Evolutionary conservation across 177 flowering plant genomes (phyloP), one percentile per base, ranked within the genome.

Genomic region (Vitis hybrid): DNA sequence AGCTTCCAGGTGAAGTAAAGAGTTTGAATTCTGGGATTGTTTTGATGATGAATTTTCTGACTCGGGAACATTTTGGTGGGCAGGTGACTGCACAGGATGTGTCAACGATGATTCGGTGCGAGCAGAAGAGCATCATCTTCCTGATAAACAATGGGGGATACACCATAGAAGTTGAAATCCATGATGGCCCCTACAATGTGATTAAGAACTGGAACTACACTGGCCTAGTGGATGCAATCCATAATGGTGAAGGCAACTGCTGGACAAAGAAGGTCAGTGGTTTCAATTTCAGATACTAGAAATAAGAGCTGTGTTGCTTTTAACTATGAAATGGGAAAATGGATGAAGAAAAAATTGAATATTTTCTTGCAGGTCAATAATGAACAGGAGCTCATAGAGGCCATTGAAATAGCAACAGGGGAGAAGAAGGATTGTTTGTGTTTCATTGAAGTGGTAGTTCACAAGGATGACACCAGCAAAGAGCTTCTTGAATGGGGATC

Each of bases 121-220:
- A 55, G 63, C 85, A 82, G 18, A 79, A 56, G 72, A 77, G 6
- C 22, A 77, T 82, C 49, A 79, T 82, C 33, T 79, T 82, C 75
- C 75, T 82, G 1, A 77, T 82, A 26, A 82, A 82, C 85, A 82
- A 82, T 64, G 83, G 85, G 8, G 82, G 83, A 8, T 82, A 82
- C 72, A 82, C 81, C 66, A 82, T 79, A 13, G 85, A 82, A 64
- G 85, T 79, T 10, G 83, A 82, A 65, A 82, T 82, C 55, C 83
- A 82, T 53, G 85, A 82, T 58, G 85, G 85, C 7, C 85, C 83
- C 1, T 80, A 82, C 56, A 82, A 82, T 73, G 83, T 82, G 29
- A 82, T 82, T 75, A 77, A 80, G 78, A 82, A 82, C 78, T 82
- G 83, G 85, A 68, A 82, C 74, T 82, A 80, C 71, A 77, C 83